Conservation (phyloP, 2,329 filamentous ascomycete genomes). For the Colletotrichum shisoi region DNA sequence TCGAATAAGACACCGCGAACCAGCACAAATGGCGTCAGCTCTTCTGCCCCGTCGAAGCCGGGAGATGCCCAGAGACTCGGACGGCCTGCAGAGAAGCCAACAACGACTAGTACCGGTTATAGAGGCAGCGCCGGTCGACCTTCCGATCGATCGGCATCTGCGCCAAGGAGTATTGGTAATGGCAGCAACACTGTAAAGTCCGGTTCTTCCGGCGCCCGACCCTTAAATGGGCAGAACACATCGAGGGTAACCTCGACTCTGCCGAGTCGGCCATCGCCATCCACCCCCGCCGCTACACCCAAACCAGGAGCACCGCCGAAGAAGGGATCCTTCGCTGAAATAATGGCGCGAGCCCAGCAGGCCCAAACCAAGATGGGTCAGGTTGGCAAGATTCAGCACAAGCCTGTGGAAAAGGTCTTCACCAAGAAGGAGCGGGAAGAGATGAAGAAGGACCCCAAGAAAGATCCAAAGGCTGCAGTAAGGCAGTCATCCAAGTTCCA, state of each 20-base stretch:
- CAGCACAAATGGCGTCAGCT: conserved; percentile 12
- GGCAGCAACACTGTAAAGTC: conserved; percentile 22
- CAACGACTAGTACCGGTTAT: conserved; percentile 30
- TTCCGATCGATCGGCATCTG: conserved; percentile 26
- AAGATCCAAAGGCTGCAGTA: conserved; percentile 28
- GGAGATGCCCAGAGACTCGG: conserved; percentile 42
- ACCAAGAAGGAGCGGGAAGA: conserved; percentile 63
- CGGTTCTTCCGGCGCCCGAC: conserved; percentile 24
- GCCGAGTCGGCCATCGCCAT: conserved; percentile 45
- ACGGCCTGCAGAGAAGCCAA: conserved; percentile 22
- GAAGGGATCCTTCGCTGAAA: conserved; percentile 77
- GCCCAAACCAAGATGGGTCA: conserved; percentile 68
- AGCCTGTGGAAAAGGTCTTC: conserved; percentile 71
- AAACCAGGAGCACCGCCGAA: conserved; percentile 63
- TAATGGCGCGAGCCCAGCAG: conserved; percentile 74
- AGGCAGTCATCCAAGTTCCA: conserved; percentile 29
- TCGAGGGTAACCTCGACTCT: conserved; percentile 18
- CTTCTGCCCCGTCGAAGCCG: conserved; percentile 43
- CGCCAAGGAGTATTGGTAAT: conserved; percentile 32
- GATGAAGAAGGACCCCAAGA: conserved; percentile 55
- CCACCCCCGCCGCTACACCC: conserved; percentile 53
- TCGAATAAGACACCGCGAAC: conserved; percentile 54
- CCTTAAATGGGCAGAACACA: conserved; percentile 19
- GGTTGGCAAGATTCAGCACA: conserved; percentile 77
- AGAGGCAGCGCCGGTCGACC: conserved; percentile 38